Evolutionary conservation across 768 basidiomycete species (phyloP), one percentile per base, ranked within the genome.

Genomic region (Pisolithus marmoratus): DNA sequence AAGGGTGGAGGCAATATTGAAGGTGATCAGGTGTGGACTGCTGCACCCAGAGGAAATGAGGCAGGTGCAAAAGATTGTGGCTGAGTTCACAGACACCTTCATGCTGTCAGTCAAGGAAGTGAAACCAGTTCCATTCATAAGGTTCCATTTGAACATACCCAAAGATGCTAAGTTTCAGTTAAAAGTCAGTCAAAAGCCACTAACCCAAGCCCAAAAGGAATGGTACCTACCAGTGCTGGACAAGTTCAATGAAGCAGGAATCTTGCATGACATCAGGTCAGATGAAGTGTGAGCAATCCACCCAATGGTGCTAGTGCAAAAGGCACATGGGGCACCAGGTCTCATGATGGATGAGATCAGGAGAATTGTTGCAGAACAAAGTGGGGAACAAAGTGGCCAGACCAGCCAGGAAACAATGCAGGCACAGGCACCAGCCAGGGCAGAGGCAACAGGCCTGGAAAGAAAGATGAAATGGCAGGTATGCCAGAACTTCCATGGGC

Each of bases 81-180:
- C 6, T 0, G 51, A 68, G 44, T 74, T 62, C 47, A 71, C 75
- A 0, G 73, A 76, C 53, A 57, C 64, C 24, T 78, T 74, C 50
- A 71, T 72, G 5, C 55, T 75, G 2, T 65, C 69, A 0, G 55
- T 75, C 8, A 62, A 65, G 19, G 72, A 78, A 50, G 74, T 77
- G 2, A 46, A 42, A 1, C 54, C 59, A 0, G 66, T 76, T 0
- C 40, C 59, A 8, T 69, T 64, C 1, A 66, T 64, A 4, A 57
- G 59, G 1, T 73, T 76, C 54, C 51, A 45, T 1, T 60, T 76
- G 4, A 58, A 70, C 46, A 61, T 77, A 1, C 65, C 65, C 0
- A 43, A 54, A 14, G 63, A 58, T 4, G 46, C 57, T 0, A 41
- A 62, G 9, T 71, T 77, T 52, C 55, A 56, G 1, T 70, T 46